Percentiles rank a stretch among this genome's conserved stretches.
Evolutionary conservation across 345 rosid genomes (phyloP).

Genomic region (Heritiera littoralis): DNA sequence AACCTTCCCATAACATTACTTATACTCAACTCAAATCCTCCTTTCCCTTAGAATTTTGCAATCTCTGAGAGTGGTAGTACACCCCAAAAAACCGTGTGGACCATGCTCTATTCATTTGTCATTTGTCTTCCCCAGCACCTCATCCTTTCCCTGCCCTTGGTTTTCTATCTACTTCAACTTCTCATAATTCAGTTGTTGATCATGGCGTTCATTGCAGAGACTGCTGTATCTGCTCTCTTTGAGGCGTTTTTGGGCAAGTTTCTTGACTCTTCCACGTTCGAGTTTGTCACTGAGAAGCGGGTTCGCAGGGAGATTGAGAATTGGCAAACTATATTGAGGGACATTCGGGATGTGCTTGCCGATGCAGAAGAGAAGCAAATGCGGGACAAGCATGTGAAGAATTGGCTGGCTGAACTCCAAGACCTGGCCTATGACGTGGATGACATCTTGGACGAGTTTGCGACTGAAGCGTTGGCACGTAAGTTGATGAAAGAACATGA

Average conservation of each 20-base stretch:
- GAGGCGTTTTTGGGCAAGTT: not conserved
- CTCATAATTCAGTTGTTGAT: not conserved
- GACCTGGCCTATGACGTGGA: conserved; percentile 29
- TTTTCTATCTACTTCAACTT: too few species aligned
- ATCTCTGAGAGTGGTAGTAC: too few species aligned
- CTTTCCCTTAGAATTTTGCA: too few species aligned
- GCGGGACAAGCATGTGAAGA: not conserved
- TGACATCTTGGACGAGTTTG: conserved; percentile 33
- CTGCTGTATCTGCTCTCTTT: not conserved
- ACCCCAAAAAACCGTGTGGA: too few species aligned
- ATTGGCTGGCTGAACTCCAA: conserved; percentile 22
- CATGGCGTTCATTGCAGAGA: not conserved
- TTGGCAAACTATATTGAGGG: not conserved
- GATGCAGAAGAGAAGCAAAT: conserved; percentile 32
- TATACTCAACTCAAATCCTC: too few species aligned
- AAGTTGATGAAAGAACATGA: not conserved
- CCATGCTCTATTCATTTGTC: too few species aligned
- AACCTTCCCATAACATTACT: too few species aligned
- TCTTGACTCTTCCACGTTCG: not conserved
- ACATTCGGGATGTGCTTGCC: conserved; percentile 11
- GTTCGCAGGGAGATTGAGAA: not conserved
- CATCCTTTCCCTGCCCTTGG: too few species aligned
- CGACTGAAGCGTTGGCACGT: not conserved
- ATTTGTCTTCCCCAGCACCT: too few species aligned
- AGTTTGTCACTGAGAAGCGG: not conserved